phyloP scores from a whole-genome alignment of 495 filamentous ascomycete species.

The Tirmania nivea region DNA sequence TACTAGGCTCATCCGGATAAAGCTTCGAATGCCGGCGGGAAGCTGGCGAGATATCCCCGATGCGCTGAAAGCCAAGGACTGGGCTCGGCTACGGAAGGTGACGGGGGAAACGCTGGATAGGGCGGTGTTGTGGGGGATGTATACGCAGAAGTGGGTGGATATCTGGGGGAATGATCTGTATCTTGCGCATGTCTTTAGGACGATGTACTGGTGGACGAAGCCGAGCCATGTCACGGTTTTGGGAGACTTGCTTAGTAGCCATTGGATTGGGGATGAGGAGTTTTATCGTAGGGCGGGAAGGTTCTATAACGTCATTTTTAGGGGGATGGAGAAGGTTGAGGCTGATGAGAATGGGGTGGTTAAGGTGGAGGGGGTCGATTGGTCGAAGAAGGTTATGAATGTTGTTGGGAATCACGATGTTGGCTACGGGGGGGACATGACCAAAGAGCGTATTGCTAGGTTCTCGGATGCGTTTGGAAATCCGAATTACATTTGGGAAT shows the following conservation, averaged over 20 bases:
- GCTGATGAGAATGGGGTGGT: conserved; percentile 31
- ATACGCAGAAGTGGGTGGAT: conserved; percentile 53
- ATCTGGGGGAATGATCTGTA: conserved; percentile 87
- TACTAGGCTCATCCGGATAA: conserved; percentile 42
- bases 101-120: conserved; percentile 12
- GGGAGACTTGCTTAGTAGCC: conserved; percentile 84
- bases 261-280: conserved; percentile 77
- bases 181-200: conserved; percentile 81
- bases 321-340: conserved; percentile 38
- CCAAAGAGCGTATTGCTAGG: conserved; percentile 41
- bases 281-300: conserved; percentile 47
- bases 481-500: conserved; percentile 66
- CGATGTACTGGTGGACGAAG: conserved; percentile 50
- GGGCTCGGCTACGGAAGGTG: conserved; percentile 21
- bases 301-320: conserved; percentile 69
- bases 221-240: conserved; percentile 80
- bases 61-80: too few relatives aligned
- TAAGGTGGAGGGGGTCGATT: conserved; percentile 32
- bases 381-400: conserved; percentile 62
- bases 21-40: conserved; percentile 36
- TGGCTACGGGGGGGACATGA: conserved; percentile 82
- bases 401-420: conserved; percentile 90
- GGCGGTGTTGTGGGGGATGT: not conserved
- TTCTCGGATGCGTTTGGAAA: conserved; percentile 71
- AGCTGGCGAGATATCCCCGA: conserved; percentile 25